Evolutionary conservation across 768 basidiomycete genomes (phyloP).

Genomic region (Tylopilus plumbeoviolaceoides): DNA sequence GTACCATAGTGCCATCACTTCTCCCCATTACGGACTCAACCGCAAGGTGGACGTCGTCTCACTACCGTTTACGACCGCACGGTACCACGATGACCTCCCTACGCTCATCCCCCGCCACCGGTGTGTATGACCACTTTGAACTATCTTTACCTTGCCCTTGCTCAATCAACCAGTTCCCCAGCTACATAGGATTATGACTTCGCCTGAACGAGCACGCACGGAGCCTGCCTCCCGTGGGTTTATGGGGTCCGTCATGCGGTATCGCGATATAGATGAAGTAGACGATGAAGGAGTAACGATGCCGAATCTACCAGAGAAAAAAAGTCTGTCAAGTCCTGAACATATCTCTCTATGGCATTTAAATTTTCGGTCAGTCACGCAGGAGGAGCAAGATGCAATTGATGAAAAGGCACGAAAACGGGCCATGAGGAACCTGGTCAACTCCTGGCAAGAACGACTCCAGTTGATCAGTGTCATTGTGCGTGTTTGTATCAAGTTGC

Average conservation of each 20-base stretch:
- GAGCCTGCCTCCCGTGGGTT: constrained; percentile 18
- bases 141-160: background rate
- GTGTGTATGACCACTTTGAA: constrained; percentile 3
- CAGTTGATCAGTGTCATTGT: constrained; percentile 60
- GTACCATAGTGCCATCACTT: background rate
- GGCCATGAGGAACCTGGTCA: constrained; percentile 48
- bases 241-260: constrained; percentile 19
- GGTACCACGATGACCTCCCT: constrained; percentile 9
- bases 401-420: constrained; percentile 44
- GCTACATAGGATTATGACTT: constrained; percentile 12
- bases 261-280: constrained; percentile 3
- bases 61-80: background rate
- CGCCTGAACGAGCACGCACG: constrained; percentile 12
- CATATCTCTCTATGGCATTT: background rate
- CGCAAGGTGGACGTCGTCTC: background rate
- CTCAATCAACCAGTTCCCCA: constrained; percentile 7
- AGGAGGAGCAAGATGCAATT: constrained; percentile 45
- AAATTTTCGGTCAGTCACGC: constrained; percentile 33
- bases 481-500: constrained; percentile 16
- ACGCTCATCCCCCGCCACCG: constrained; percentile 2
- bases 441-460: constrained; percentile 60
- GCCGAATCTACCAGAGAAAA: constrained; percentile 4
- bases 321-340: constrained; percentile 14
- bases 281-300: constrained; percentile 17
- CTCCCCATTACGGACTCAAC: constrained; percentile 1